phyloP scores from a whole-genome alignment of 345 rosid species.

The Heritiera littoralis region DNA sequence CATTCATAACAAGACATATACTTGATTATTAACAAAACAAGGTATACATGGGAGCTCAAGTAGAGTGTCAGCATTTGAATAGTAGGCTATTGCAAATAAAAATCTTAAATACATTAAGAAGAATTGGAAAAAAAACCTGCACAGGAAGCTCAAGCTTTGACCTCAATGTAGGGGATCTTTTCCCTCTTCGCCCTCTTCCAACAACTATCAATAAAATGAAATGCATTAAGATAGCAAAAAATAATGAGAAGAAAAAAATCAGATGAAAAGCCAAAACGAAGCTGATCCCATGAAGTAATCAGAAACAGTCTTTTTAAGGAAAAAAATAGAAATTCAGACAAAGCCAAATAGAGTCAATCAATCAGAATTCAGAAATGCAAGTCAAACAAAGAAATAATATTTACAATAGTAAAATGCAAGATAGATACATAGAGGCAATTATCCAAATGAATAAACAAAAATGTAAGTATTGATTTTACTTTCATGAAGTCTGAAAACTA shows the following conservation, averaged over 20 bases:
- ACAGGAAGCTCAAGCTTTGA: conserved; percentile 99
- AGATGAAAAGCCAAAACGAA: conserved; percentile 9
- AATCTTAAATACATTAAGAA: conserved; percentile 6
- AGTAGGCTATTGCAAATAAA: conserved; percentile 10
- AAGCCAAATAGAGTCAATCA: not conserved
- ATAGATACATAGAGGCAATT: not conserved
- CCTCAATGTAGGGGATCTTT: conserved; percentile 79
- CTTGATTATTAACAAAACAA: conserved; percentile 3
- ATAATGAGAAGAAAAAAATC: not conserved
- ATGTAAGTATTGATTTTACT: not conserved
- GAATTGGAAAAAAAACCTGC: conserved; percentile 63
- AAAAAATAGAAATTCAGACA: not conserved
- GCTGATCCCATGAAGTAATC: conserved; percentile 6
- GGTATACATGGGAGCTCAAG: not conserved
- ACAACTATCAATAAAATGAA: conserved; percentile 48
- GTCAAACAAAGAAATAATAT: not conserved
- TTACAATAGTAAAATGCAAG: not conserved
- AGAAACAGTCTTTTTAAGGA: not conserved
- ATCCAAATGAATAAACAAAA: not conserved
- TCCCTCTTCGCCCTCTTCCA: conserved; percentile 97
- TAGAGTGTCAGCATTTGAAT: not conserved
- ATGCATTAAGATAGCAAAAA: not conserved
- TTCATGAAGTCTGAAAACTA: not conserved
- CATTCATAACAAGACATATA: not conserved
- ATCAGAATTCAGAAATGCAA: conserved; percentile 1